These are phyloP conservation scores for Russula abietina DNA, from an alignment of 768 basidiomycete genomes.

Conservation along the genomic window DNA sequence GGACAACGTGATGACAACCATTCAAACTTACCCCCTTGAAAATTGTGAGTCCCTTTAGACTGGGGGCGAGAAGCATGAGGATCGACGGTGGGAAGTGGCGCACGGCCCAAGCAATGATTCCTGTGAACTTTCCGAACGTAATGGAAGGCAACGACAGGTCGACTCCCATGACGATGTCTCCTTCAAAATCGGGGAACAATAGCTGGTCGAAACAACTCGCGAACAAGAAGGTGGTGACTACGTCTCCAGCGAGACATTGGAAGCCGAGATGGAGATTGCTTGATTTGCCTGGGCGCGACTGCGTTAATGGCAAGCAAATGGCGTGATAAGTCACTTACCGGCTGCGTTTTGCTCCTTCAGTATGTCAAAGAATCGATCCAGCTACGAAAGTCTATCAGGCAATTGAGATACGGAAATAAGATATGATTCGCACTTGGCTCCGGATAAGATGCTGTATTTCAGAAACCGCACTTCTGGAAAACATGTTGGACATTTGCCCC, in stretches of 20 bases:
- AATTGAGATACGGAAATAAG: neutral
- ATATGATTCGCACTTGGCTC: slow-evolving; percentile 26
- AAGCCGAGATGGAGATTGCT: slow-evolving; percentile 38
- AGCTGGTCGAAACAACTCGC: slow-evolving; percentile 33
- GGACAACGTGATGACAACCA: neutral
- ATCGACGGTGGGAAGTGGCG: neutral
- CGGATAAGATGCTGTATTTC: slow-evolving; percentile 35
- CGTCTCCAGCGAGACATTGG: slow-evolving; percentile 38
- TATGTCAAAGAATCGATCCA: slow-evolving; percentile 30
- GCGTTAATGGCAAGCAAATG: neutral
- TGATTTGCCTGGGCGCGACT: slow-evolving; percentile 21
- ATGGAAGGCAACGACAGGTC: slow-evolving; percentile 30
- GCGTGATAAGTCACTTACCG: neutral
- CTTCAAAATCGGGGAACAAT: slow-evolving; percentile 32
- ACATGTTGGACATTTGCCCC: slow-evolving; percentile 33
- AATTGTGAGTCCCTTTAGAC: neutral
- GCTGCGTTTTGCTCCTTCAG: slow-evolving; percentile 13
- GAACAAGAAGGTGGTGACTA: slow-evolving; percentile 41
- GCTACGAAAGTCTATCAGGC: slow-evolving; percentile 25
- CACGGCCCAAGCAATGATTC: neutral
- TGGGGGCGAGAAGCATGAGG: neutral
- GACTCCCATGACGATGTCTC: slow-evolving; percentile 34
- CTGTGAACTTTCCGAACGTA: slow-evolving; percentile 8
- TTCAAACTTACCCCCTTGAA: neutral
- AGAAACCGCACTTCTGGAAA: slow-evolving; percentile 36